These are phyloP conservation scores for Mortierella claussenii DNA, from an alignment of 192 early-diverging fungal species.

Conservation along the genomic window DNA sequence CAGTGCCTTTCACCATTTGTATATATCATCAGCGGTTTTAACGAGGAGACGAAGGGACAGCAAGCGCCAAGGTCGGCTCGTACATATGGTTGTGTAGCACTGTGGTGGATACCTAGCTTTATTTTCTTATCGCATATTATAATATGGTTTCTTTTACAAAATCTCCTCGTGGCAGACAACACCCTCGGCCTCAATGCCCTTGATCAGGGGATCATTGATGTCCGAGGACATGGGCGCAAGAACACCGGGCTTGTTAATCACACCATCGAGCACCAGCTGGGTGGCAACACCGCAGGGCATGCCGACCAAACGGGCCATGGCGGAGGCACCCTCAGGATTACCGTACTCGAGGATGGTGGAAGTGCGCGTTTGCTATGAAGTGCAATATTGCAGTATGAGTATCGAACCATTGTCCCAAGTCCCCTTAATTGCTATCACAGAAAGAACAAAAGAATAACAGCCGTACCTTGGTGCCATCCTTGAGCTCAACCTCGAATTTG, in stretches of 20 bases:
- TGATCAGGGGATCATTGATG: conserved; percentile 91
- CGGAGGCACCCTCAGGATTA: conserved; percentile 79
- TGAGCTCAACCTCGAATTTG: conserved; percentile 93
- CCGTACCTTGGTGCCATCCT: conserved; percentile 73
- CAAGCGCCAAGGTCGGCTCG: too few species aligned
- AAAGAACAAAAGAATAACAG: too few species aligned
- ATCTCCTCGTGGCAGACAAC: conserved; percentile 86
- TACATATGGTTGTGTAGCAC: too few species aligned
- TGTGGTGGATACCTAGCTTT: too few species aligned
- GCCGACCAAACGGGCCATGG: conserved; percentile 98
- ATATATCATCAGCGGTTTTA: too few species aligned
- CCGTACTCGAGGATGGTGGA: conserved; percentile 96
- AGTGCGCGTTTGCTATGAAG: conserved; percentile 85
- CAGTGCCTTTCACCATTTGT: too few species aligned
- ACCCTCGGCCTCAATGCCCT: conserved; percentile 87
- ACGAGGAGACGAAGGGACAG: too few species aligned
- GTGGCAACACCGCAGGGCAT: conserved; percentile 96
- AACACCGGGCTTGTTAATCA: conserved; percentile 81
- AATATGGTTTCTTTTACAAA: conserved; percentile 64
- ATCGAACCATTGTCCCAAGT: too few species aligned
- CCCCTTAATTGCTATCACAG: too few species aligned
- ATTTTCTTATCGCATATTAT: too few species aligned
- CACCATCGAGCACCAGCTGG: conserved; percentile 91
- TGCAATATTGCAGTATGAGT: too few species aligned
- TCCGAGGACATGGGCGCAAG: conserved; percentile 92